Conservation (phyloP, 2,329 filamentous ascomycete genomes). For the Colletotrichum agaves region DNA sequence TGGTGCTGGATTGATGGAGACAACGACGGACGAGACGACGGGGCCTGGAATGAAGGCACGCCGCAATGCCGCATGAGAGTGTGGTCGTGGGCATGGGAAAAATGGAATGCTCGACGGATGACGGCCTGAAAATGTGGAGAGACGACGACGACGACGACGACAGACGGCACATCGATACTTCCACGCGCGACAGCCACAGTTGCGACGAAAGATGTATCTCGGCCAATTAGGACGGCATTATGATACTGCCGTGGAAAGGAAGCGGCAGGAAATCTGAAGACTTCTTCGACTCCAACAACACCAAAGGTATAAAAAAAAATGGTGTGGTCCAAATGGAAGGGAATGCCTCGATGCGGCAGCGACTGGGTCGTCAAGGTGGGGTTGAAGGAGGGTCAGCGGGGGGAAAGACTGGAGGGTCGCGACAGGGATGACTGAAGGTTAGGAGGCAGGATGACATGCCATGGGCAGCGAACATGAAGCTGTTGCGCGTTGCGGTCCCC, state of each 20-base stretch:
- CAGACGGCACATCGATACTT: slow-evolving; percentile 16
- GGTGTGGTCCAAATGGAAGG: slow-evolving; percentile 2
- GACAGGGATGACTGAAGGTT: slow-evolving; percentile 26
- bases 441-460: slow-evolving; percentile 47
- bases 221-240: neutral
- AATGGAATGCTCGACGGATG: slow-evolving; percentile 1
- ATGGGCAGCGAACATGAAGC: slow-evolving; percentile 14
- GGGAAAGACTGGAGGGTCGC: neutral
- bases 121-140: slow-evolving; percentile 11
- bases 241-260: slow-evolving; percentile 9
- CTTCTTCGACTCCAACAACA: neutral
- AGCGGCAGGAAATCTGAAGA: neutral
- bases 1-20: neutral
- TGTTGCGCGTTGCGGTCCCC: slow-evolving; percentile 11
- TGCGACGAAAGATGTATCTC: neutral
- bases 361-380: slow-evolving; percentile 17
- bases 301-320: neutral
- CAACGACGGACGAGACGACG: neutral
- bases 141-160: slow-evolving; percentile 17
- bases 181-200: slow-evolving; percentile 34
- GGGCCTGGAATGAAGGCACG: neutral
- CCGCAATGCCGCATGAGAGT: neutral
- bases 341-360: slow-evolving; percentile 16
- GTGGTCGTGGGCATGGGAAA: slow-evolving; percentile 14
- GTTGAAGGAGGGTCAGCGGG: neutral